Base-by-base conservation (phyloP, 208 protist genomes). In the Trypanosoma cruzi region DNA sequence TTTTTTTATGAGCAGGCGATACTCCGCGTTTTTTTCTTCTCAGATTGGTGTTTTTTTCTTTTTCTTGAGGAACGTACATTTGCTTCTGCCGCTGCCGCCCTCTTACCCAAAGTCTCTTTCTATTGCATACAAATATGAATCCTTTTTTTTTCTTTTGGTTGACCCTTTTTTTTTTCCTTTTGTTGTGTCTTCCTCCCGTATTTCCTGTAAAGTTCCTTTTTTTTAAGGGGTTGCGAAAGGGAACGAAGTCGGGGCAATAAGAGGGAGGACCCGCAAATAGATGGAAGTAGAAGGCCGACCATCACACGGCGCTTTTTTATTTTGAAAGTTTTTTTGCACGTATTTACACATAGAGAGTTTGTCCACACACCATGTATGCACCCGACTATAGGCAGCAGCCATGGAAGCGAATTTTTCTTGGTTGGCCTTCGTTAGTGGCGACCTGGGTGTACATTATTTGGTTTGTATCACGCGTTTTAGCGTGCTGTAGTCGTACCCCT, bases 361-460 rank as follows among this genome's bases (percentile, higher is more conserved):
- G 40, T 11, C 14, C 20, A 13, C 36, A 37, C 0, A 69, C 22
- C 13, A 70, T 70, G 60, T 80, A 84, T 52, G 52, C 70, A 32
- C 75, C 67, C 22, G 71, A 85, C 37, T 76, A 75, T 49, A 77
- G 60, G 4, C 48, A 76, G 24, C 76, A 85, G 24, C 73, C 76
- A 8, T 60, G 80, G 49, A 57, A 71, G 31, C 24, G 52, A 13
- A 84, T 88, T 32, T 20, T 90, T 0, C 88, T 85, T 48, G 75
- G 81, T 13, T 93, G 88, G 88, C 88, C 88, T 0, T 55, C 71
- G 20, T 68, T 93, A 26, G 24, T 87, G 6, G 44, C 60, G 18
- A 65, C 78, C 2, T 46, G 81, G 44, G 14, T 76, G 29, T 81
- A 80, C 48, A 66, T 82, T 31, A 20, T 74, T 14, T 79, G 75